phyloP scores from a whole-genome alignment of 371 early-diverging fungal species.

The Syncephalastrum monosporum region DNA sequence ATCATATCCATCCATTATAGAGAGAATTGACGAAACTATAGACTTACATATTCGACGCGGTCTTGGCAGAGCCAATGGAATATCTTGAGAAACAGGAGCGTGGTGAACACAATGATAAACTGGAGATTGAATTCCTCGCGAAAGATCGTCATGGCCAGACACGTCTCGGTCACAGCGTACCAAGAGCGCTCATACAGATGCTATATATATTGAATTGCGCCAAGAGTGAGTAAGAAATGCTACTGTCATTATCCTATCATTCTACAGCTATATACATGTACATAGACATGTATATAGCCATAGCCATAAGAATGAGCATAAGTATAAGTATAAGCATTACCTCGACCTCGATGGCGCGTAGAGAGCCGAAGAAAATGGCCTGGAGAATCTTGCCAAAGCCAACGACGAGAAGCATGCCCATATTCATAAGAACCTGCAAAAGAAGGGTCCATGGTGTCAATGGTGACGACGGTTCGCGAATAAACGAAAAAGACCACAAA shows the following conservation, averaged over 20 bases:
- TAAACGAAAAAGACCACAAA: not conserved
- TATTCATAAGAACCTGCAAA: conserved; percentile 72
- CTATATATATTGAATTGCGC: conserved; percentile 33
- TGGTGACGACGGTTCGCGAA: too few species aligned
- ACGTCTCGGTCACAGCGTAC: conserved; percentile 95
- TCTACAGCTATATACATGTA: too few species aligned
- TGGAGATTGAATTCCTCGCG: conserved; percentile 90
- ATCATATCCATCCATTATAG: not conserved
- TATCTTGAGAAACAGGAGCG: conserved; percentile 85
- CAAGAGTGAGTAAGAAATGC: too few species aligned
- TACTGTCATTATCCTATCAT: too few species aligned
- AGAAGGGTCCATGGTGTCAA: too few species aligned
- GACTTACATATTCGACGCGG: conserved; percentile 87
- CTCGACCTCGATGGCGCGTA: conserved; percentile 91
- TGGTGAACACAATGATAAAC: conserved; percentile 79
- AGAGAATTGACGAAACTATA: not conserved
- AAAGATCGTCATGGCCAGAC: conserved; percentile 94
- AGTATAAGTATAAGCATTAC: conserved; percentile 28
- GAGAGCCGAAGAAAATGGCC: conserved; percentile 84
- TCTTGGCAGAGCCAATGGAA: conserved; percentile 96
- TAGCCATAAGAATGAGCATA: too few species aligned
- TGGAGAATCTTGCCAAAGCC: conserved; percentile 75
- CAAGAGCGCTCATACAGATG: conserved; percentile 94
- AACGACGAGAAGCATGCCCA: conserved; percentile 76
- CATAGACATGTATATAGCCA: too few species aligned